Evolutionary conservation across 2,329 filamentous ascomycete species (phyloP), one percentile per base, ranked within the genome.

Genomic region (Fusarium illudens): DNA sequence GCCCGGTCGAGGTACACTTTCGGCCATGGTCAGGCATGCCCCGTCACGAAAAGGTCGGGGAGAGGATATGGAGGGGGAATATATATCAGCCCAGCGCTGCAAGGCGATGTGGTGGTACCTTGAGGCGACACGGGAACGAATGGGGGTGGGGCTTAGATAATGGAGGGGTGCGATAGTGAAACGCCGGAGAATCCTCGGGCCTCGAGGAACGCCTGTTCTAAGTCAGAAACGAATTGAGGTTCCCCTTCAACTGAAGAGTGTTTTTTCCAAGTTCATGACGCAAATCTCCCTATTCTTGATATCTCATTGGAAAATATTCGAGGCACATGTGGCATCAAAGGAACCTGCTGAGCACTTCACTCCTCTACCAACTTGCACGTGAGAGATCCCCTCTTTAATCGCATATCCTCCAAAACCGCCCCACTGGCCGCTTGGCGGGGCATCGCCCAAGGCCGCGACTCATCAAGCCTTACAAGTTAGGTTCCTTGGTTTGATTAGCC

Each of bases 1-100:
- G 55, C 95, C 95, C 60, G 95, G 95, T 83, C 95, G 92, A 61
- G 96, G 95, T 72, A 97, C 87, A 59, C 71, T 81, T 65, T 75
- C 72, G 63, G 81, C 73, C 84, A 84, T 79, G 61, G 56, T 69
- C 67, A 70, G 66, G 70, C 65, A 71, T 71, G 65, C 72, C 68
- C 67, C 72, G 68, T 72, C 61, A 62, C 63, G 58, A 59, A 59
- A 60, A 71, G 62, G 51, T 73, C 58, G 58, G 54, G 63, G 57
- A 60, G 60, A 50, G 50, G 57, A 46, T 61, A 48, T 56, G 57
- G 62, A 65, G 54, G 65, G 68, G 65, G 48, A 42, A 60, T 67
- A 72, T 71, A 64, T 69, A 69, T 63, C 68, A 65, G 61, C 58
- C 69, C 62, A 66, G 68, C 56, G 59, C 63, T 72, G 68, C 71